Evolutionary conservation across 441 rosid species (phyloP), one percentile per base, ranked within the genome.

Genomic region (Arabidopsis lyrata): DNA sequence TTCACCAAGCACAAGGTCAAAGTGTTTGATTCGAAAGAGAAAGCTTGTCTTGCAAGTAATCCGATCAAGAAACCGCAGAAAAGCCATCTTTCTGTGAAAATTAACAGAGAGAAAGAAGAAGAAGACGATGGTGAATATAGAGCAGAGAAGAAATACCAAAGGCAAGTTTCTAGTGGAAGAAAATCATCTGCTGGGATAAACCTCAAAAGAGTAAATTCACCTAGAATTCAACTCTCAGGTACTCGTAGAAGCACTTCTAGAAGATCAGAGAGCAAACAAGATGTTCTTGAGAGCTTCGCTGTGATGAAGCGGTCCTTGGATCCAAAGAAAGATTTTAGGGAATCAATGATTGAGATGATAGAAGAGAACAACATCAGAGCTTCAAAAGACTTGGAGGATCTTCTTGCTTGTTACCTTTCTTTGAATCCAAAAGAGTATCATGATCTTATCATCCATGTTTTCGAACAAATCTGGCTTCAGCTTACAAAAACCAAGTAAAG

Each of bases 301-400:
- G 83, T 89, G 14, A 82, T 85, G 57, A 89, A 89, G 65, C 69
- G 76, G 6, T 89, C 94, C 2, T 2, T 83, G 54, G 84, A 89
- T 81, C 94, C 94, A 5, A 79, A 76, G 76, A 87, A 80, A 65
- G 94, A 89, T 73, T 89, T 89, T 82, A 83, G 78, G 77, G 87
- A 88, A 11, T 88, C 94, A 54, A 88, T 88, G 91, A 68, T 81
- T 72, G 94, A 87, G 84, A 89, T 89, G 94, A 85, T 89, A 36
- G 78, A 82, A 75, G 94, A 86, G 83, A 86, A 85, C 68, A 83
- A 86, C 47, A 81, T 89, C 48, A 77, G 80, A 80, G 70, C 67
- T 35, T 62, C 88, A 10, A 82, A 87, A 71, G 94, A 85, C 65
- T 77, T 89, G 76, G 91, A 89, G 56, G 86, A 89, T 67, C 94